A percentile compares a stretch with the other conserved stretches of the same genome.
These are phyloP conservation scores for Picea sitchensis DNA, from an alignment of 75 land plant species.

Conservation along the genomic window DNA sequence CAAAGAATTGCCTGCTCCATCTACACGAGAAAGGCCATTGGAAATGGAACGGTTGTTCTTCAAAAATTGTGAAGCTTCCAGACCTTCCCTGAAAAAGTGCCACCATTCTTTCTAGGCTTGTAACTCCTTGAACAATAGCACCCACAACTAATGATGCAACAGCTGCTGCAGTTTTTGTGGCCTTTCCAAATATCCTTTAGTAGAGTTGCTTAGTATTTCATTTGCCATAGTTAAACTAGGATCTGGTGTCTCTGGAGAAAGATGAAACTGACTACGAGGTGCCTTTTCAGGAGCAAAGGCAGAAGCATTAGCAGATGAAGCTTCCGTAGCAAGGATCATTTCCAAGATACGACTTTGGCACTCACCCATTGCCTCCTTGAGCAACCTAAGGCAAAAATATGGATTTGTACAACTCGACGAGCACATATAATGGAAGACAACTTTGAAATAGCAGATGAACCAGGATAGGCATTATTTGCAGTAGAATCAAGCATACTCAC, in stretches of 20 bases:
- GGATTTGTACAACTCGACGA: conserved; percentile 60
- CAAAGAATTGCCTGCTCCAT: conserved; percentile 23
- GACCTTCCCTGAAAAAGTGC: conserved; percentile 71
- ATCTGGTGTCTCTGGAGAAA: conserved; percentile 77
- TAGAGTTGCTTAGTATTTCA: conserved; percentile 54
- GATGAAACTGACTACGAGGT: conserved; percentile 75
- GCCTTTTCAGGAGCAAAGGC: conserved; percentile 60
- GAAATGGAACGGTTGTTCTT: conserved; percentile 46
- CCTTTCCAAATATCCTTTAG: conserved; percentile 30
- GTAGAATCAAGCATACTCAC: conserved; percentile 53
- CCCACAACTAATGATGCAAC: conserved; percentile 79
- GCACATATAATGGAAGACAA: conserved; percentile 39
- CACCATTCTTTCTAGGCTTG: conserved; percentile 78
- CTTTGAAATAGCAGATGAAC: conserved; percentile 16
- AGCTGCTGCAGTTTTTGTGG: conserved; percentile 69
- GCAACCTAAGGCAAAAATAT: conserved; percentile 61
- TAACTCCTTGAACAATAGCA: conserved; percentile 69
- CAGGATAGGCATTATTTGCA: conserved; percentile 18
- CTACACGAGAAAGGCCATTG: conserved; percentile 72
- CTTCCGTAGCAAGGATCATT: conserved; percentile 77
- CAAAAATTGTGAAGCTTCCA: conserved; percentile 65
- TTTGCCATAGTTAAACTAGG: conserved; percentile 34
- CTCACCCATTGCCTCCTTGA: conserved; percentile 88
- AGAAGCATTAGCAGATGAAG: conserved; percentile 48
- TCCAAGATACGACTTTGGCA: conserved; percentile 79